Evolutionary conservation across 148 eudicot genomes (phyloP).

Genomic region (Dianthus caryophyllus): DNA sequence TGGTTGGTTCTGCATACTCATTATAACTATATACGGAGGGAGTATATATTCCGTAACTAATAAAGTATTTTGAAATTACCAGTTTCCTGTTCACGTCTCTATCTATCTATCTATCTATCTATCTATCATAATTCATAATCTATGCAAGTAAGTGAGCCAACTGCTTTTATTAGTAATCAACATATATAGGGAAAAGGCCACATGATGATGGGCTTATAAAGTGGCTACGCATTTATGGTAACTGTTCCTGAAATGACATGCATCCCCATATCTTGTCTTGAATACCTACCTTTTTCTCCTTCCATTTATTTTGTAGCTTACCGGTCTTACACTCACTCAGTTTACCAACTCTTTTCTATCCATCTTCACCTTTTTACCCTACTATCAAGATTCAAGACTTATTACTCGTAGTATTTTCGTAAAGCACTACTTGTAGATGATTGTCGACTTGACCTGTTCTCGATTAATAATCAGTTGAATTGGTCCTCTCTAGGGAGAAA

Average conservation of each 20-base stretch:
- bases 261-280: not conserved
- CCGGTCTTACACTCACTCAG: not conserved
- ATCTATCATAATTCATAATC: no score
- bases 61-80: not conserved
- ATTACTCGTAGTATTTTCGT: no score
- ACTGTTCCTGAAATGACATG: not conserved
- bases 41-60: no score
- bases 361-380: no score
- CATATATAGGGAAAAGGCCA: conserved; percentile 14
- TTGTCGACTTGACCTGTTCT: not conserved
- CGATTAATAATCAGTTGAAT: not conserved
- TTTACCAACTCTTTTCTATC: no score
- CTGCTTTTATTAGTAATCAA: conserved; percentile 22
- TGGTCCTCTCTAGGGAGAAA: not conserved
- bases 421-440: no score
- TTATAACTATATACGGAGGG: no score
- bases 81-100: conserved; percentile 1
- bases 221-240: conserved; percentile 10
- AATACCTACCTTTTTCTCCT: not conserved
- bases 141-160: conserved; percentile 8
- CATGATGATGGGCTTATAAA: conserved; percentile 17
- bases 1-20: not conserved
- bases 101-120: no score
- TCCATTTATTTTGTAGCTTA: not conserved
- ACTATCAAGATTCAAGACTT: no score